These are phyloP conservation scores for Silybum marianum DNA, from an alignment of 129 eudicot species.

Conservation along the genomic window DNA sequence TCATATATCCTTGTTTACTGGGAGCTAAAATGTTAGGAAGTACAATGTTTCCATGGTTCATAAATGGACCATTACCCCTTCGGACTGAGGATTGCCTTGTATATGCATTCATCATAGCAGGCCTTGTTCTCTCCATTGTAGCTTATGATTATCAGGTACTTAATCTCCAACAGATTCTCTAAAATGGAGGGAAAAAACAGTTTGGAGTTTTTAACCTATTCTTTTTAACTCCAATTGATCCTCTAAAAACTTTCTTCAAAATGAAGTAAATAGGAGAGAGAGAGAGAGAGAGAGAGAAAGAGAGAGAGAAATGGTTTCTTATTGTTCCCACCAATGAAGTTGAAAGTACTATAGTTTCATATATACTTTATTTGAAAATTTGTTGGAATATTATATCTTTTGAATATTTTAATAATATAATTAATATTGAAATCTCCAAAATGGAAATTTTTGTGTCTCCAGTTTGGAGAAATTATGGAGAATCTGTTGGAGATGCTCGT, in stretches of 20 bases:
- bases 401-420: too few species aligned
- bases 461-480: not conserved
- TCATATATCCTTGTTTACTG: slow-evolving; percentile 83
- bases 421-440: not conserved
- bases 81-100: slow-evolving; percentile 81
- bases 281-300: not conserved
- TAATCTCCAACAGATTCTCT: not conserved
- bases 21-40: slow-evolving; percentile 96
- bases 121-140: slow-evolving; percentile 60
- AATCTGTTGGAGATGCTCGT: not conserved
- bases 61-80: slow-evolving; percentile 57
- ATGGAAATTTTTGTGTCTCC: not conserved
- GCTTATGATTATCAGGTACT: slow-evolving; percentile 97
- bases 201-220: not conserved
- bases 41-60: slow-evolving; percentile 80
- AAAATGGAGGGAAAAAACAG: not conserved
- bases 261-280: not conserved
- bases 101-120: slow-evolving; percentile 57
- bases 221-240: not conserved
- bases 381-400: not conserved
- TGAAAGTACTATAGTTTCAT: not conserved
- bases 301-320: not conserved
- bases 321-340: not conserved
- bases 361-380: not conserved
- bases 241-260: not conserved